These are phyloP conservation scores for Yamadazyma taylorii DNA, from an alignment of 1,139 yeast genomes.

Conservation along the genomic window DNA sequence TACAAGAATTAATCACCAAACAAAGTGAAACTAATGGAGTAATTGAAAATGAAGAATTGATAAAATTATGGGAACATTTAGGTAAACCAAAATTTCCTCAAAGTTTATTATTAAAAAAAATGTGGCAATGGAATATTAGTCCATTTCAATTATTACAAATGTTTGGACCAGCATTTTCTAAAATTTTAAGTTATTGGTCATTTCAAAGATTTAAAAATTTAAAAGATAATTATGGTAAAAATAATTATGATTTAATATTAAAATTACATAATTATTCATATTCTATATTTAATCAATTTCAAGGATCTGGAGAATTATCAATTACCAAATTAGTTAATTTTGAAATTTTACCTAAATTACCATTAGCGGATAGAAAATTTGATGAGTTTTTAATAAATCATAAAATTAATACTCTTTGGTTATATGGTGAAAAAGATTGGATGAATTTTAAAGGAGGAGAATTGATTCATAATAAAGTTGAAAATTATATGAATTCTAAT, in stretches of 20 bases:
- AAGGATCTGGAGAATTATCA: slow-evolving; percentile 48
- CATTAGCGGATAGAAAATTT: slow-evolving; percentile 44
- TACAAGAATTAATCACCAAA: slow-evolving; percentile 25
- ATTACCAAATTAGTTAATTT: slow-evolving; percentile 43
- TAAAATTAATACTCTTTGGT: slow-evolving; percentile 31
- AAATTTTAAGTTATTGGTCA: slow-evolving; percentile 44
- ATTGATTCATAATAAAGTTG: slow-evolving; percentile 29
- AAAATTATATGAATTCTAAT: slow-evolving; percentile 3
- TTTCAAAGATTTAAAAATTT: slow-evolving; percentile 40
- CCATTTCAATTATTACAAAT: slow-evolving; percentile 43
- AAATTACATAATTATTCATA: slow-evolving; percentile 44
- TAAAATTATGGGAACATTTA: slow-evolving; percentile 30
- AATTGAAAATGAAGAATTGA: slow-evolving; percentile 20
- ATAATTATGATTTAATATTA: slow-evolving; percentile 25
- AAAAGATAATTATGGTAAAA: slow-evolving; percentile 18
- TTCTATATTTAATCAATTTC: slow-evolving; percentile 46
- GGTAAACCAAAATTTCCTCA: slow-evolving; percentile 45
- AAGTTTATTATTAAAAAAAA: slow-evolving; percentile 28
- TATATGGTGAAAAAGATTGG: slow-evolving; percentile 49
- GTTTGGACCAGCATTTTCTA: slow-evolving; percentile 43
- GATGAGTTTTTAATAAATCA: slow-evolving; percentile 28
- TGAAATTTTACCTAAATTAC: slow-evolving; percentile 41
- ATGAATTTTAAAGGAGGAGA: slow-evolving; percentile 45
- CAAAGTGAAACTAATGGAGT: slow-evolving; percentile 19
- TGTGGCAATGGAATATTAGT: slow-evolving; percentile 42